Evolutionary conservation across 306 rosid genomes (phyloP).

Genomic region (Gleditsia sinensis): DNA sequence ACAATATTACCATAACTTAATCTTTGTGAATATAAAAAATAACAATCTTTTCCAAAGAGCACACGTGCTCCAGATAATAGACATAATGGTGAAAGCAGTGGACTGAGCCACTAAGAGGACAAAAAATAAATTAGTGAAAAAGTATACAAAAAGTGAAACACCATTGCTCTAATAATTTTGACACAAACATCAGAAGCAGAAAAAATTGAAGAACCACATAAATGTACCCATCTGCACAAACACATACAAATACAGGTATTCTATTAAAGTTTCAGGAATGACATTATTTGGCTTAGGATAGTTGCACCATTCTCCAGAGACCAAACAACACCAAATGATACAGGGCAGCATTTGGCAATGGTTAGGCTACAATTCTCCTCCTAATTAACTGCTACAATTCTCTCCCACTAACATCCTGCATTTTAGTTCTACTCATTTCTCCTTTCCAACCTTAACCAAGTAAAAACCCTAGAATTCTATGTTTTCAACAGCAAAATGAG

Average conservation of each 20-base stretch:
- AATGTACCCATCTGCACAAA: neutral
- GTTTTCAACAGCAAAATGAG: too few species aligned
- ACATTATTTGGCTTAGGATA: neutral
- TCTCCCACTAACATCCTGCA: too few species aligned
- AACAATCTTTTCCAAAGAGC: neutral
- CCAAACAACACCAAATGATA: neutral
- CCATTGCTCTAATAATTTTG: conserved; percentile 11
- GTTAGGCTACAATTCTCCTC: neutral
- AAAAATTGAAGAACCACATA: neutral
- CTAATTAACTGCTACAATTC: too few species aligned
- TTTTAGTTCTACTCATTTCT: too few species aligned
- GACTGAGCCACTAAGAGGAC: conserved; percentile 17
- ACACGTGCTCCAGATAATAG: conserved; percentile 21
- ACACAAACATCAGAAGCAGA: conserved; percentile 9
- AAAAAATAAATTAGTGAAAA: conserved; percentile 20
- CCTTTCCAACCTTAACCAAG: too few species aligned
- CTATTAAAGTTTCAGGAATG: conserved; percentile 1
- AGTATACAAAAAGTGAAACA: conserved; percentile 2
- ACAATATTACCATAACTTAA: conserved; percentile 17
- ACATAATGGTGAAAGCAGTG: conserved; percentile 23
- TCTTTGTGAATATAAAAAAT: conserved; percentile 13
- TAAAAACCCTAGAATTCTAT: too few species aligned
- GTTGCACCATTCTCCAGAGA: neutral
- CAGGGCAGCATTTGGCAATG: neutral
- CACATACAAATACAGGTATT: neutral